Percentiles rank a stretch among this genome's conserved stretches.
phyloP scores from a whole-genome alignment of 306 rosid species.

The Corylus americana region DNA sequence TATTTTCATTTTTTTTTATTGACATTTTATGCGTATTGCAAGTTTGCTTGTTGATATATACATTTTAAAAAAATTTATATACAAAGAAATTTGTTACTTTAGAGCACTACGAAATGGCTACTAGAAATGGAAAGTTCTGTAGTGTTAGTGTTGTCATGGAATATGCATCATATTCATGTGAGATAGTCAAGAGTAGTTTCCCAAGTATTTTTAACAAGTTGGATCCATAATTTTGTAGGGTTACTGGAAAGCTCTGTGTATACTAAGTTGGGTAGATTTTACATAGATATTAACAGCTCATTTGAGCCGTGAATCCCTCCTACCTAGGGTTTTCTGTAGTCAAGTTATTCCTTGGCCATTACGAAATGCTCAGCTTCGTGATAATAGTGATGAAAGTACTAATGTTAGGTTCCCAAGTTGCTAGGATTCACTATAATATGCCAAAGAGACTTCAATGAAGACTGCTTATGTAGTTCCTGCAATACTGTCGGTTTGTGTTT shows the following conservation, averaged over 20 bases:
- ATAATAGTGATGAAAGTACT: neutral
- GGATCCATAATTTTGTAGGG: neutral
- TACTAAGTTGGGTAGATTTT: neutral
- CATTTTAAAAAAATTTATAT: neutral
- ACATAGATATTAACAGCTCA: neutral
- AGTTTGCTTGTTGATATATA: neutral
- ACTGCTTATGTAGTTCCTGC: neutral
- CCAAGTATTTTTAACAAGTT: neutral
- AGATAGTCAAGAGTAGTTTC: neutral
- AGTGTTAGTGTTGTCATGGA: neutral
- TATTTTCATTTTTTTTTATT: neutral
- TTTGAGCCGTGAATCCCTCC: neutral
- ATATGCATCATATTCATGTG: neutral
- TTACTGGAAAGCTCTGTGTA: neutral
- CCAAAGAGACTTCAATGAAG: neutral
- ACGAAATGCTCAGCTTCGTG: neutral
- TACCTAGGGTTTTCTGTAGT: neutral
- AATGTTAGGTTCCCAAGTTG: neutral
- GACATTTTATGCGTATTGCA: neutral
- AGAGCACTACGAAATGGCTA: neutral
- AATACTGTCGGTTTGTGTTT: neutral
- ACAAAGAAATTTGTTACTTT: neutral
- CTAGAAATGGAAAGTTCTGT: too few relatives aligned
- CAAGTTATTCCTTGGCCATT: neutral
- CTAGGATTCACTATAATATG: neutral